phyloP scores from a whole-genome alignment of 768 basidiomycete genomes.

The Rubroboletus satanas region DNA sequence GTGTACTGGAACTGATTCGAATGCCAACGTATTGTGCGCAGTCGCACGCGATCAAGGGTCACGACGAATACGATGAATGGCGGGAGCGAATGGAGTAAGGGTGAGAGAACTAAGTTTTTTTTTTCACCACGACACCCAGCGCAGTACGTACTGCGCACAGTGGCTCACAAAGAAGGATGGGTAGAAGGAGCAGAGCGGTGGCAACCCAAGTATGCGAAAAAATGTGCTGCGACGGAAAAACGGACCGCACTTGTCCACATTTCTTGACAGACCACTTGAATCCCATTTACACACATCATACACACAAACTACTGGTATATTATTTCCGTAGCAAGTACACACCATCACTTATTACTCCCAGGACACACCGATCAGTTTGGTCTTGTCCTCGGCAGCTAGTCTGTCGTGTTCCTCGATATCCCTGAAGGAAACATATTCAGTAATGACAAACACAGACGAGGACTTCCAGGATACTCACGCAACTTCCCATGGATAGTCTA shows the following conservation, averaged over 20 bases:
- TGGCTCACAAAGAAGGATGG: not conserved
- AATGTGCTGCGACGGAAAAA: not conserved
- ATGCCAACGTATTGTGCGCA: conserved; percentile 4
- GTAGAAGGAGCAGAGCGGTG: not conserved
- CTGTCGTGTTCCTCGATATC: conserved; percentile 76
- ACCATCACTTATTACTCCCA: not conserved
- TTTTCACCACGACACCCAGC: conserved; percentile 2
- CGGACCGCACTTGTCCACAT: not conserved
- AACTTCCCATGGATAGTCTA: conserved; percentile 85
- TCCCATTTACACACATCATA: too few relatives aligned
- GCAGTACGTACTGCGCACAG: conserved; percentile 2
- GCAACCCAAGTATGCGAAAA: conserved; percentile 8
- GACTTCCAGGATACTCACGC: conserved; percentile 41
- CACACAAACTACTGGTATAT: not conserved
- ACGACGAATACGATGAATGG: not conserved
- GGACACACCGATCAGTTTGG: conserved; percentile 2
- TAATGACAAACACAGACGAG: not conserved
- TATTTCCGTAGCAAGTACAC: conserved; percentile 1
- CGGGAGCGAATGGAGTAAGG: not conserved
- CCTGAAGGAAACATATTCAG: conserved; percentile 33
- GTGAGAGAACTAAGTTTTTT: conserved; percentile 5
- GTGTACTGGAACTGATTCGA: conserved; percentile 5
- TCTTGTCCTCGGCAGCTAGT: conserved; percentile 47
- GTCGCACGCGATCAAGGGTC: conserved; percentile 2
- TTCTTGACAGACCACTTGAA: not conserved